Base-by-base conservation (phyloP, 2,329 filamentous ascomycete genomes). In the Cytospora piceicola region DNA sequence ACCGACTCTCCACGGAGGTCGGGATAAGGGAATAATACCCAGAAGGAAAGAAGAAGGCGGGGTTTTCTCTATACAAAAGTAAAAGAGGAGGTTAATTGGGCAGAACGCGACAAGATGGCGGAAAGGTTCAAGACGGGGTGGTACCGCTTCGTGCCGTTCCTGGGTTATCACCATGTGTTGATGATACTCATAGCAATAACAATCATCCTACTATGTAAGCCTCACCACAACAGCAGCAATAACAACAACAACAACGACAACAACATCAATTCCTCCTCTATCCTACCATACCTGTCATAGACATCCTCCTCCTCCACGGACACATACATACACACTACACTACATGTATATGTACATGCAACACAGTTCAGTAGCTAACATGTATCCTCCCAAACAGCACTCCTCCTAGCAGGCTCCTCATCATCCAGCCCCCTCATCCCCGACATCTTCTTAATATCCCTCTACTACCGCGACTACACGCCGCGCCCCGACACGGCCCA, bases 181-280 rank as follows among this genome's bases (percentile, higher is more conserved):
- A 99, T 99, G 95, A 93, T 99, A 73, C 82, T 99, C 71, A 97
- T 99, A 75, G 94, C 92, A 64, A 82, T 97, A 66, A 88, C 94
- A 55, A 97, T 99, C 74, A 96, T 99, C 78, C 83, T 99, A 76
- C 84, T 99, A 71, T 98, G 94, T 97, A 83, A 81, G 93, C 85
- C 36, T n/a, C 54, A 11, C n/a, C 8, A 32, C 64, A 39, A 63
- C 59, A 65, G 63, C 34, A 36, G 4, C 34, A 36, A 14, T 12
- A 36, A 36, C 11, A 14, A 14, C 11, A 4, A 36, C 34, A 9
- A 36, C 14, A 1, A 14, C 34, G 27, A 36, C 11, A 14, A 14
- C 11, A 4, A 36, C 34, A 9, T 15, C 14, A 1, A 14, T n/a
- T n/a, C n/a, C 34, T 3, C 34, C 12, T 15, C 34, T 36, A 9